Evolutionary conservation across 176 grass and related monocot genomes (phyloP), one percentile per base, ranked within the genome.

Genomic region (Ensete ventricosum): DNA sequence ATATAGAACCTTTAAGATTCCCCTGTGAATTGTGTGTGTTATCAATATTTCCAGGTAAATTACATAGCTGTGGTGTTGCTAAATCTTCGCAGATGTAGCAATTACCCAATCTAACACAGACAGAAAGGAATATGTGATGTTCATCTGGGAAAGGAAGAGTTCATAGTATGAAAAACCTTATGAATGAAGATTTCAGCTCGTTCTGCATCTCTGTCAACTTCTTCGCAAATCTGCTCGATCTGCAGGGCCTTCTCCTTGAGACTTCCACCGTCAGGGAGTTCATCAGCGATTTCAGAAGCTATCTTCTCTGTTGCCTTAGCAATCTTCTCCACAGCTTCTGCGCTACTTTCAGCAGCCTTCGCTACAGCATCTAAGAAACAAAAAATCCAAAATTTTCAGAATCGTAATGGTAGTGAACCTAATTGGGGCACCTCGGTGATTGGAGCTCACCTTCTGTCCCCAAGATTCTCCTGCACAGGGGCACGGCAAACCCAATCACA

Each of bases 221-320:
- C 70, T 54, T 83, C 83, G 67, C 85, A 85, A 83, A 96, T 77
- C 66, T 79, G 16, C 62, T 84, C 81, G 73, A 96, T 77, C 66
- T 82, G 73, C 79, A 86, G 75, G 0, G 20, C 85, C 25, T 26
- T 68, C 77, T 83, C 73, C 76, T 90, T 75, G 23, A 96, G 54
- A 50, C 64, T 83, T 16, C 73, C 68, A 80, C 80, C 67, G 21
- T 79, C 14, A 6, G 93, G 89, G 82, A 92, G 87, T 50, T 72
- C 49, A 4, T 77, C 69, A 1, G 87, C 83, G 21, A 92, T 24
- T 34, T 90, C 72, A 5, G 76, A 60, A 67, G 89, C 81, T 50
- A 92, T 49, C 54, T 96, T 89, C 69, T 92, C 83, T 3, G 85
- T 79, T 13, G 72, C 83, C 82, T 90, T 73, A 17, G 93, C 87